Percentiles rank a stretch among this genome's conserved stretches.
Conservation (phyloP, 2,329 filamentous ascomycete genomes). For the Alternaria sp. region DNA sequence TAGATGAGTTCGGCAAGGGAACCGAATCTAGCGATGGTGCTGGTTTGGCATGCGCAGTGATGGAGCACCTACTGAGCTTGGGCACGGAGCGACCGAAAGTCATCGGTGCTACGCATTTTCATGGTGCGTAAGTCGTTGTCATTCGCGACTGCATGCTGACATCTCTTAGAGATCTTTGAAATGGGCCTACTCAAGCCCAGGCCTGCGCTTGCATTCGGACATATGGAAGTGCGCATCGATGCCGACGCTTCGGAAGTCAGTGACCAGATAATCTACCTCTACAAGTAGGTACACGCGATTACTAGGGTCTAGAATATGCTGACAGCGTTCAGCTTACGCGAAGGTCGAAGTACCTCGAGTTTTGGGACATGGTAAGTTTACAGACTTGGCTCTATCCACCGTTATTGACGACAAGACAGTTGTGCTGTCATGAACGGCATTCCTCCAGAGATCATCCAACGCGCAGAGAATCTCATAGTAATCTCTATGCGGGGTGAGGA, state of each 20-base stretch:
- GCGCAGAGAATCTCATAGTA: constrained; percentile 76
- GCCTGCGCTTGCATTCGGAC: constrained; percentile 65
- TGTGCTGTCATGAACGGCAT: constrained; percentile 91
- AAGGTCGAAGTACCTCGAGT: constrained; percentile 77
- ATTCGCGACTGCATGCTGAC: constrained; percentile 58
- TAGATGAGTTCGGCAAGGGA: constrained; percentile 88
- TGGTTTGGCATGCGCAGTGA: constrained; percentile 68
- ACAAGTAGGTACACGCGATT: constrained; percentile 59
- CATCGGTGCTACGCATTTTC: constrained; percentile 69
- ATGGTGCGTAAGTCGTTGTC: constrained; percentile 55
- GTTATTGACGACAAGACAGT: constrained; percentile 42
- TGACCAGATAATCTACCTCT: constrained; percentile 76
- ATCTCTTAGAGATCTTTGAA: constrained; percentile 71
- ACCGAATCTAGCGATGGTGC: constrained; percentile 71
- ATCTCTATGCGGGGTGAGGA: constrained; percentile 77
- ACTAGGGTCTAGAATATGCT: constrained; percentile 12
- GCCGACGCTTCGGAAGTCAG: constrained; percentile 60
- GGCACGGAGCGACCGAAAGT: constrained; percentile 64
- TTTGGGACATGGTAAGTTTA: constrained; percentile 73
- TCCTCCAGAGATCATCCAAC: constrained; percentile 71
- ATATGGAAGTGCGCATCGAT: constrained; percentile 76
- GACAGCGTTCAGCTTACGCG: constrained; percentile 54
- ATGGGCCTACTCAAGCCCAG: constrained; percentile 63
- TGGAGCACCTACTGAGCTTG: constrained; percentile 64
- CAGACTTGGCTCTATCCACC: too few relatives aligned